Evolutionary conservation across 2,329 filamentous ascomycete species (phyloP).

Genomic region (Fusarium sp.): DNA sequence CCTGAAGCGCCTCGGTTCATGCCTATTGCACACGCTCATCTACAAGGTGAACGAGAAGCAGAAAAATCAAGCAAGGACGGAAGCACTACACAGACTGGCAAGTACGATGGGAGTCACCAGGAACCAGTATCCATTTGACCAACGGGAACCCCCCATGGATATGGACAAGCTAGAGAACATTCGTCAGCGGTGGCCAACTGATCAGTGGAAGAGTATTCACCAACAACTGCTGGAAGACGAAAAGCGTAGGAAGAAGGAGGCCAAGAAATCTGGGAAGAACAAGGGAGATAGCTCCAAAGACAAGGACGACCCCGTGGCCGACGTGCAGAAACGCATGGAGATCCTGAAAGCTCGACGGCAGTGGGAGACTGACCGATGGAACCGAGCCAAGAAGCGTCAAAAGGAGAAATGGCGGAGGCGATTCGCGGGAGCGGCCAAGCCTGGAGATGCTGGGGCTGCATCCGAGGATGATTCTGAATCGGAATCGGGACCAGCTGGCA

Average conservation of each 20-base stretch:
- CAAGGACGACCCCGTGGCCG: not conserved
- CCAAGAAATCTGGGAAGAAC: not conserved
- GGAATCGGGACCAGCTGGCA: not conserved
- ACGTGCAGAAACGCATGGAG: not conserved
- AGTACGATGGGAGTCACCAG: conserved; percentile 16
- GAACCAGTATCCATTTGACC: conserved; percentile 17
- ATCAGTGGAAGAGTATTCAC: not conserved
- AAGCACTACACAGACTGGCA: conserved; percentile 12
- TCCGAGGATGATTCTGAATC: not conserved
- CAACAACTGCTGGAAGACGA: not conserved
- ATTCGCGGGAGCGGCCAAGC: not conserved
- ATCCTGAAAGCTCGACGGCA: conserved; percentile 5
- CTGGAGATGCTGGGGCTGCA: not conserved
- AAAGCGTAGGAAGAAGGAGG: not conserved
- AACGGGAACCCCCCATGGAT: conserved; percentile 9
- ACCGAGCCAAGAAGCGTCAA: not conserved
- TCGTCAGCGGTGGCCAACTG: not conserved
- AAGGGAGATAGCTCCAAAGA: not conserved
- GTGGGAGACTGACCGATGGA: not conserved
- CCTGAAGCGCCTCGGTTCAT: conserved; percentile 41
- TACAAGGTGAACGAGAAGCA: conserved; percentile 12
- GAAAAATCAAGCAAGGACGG: not conserved
- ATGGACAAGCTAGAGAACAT: conserved; percentile 1
- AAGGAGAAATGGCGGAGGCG: not conserved
- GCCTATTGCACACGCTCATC: conserved; percentile 27